Evolutionary conservation across 805 yeast genomes (phyloP), one percentile per base, ranked within the genome.

Genomic region (Yarrowia sp.): DNA sequence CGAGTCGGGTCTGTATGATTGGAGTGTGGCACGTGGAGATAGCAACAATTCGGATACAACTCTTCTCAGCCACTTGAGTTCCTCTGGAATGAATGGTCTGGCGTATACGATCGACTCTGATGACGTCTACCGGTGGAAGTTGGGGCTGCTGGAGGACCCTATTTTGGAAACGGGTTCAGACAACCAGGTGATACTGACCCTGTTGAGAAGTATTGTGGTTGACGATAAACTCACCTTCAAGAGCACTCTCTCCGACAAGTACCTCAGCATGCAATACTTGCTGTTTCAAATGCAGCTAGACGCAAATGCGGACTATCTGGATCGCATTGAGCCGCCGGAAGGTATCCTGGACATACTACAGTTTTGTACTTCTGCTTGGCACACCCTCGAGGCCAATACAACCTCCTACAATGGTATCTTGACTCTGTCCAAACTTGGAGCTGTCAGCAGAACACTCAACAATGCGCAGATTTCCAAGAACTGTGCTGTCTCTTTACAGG

Each of bases 381-480:
- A 35, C 10, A 38, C 33, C n/a, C 21, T 51, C 4, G 16, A 22
- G 30, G 4, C n/a, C 14, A 16, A 19, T n/a, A 2, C 35, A 3
- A 38, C 40, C 3, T n/a, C 58, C 0, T 26, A 26, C 24, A 54
- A 38, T 11, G 46, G 59, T 0, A 52, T 38, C 17, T 11, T 24
- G 21, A 54, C 61, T 0, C 14, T 54, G 7, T 21, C 61, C 4
- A 54, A 54, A 12, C 61, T 54, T 2, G 61, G 26, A 17, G 10
- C 32, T 2, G 32, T 35, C 21, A 36, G 43, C 12, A 35, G 59
- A 36, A 4, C 9, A 2, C 43, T 35, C 26, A 17, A 17, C 44
- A 54, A 54, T 28, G 33, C 46, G 9, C 61, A 54, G 19, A 35
- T 54, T 38, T 24, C 61, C 1, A 54, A 54, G 7, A 54, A 54